Percentiles rank a stretch among this genome's conserved stretches.
Conservation (phyloP, 2,329 filamentous ascomycete genomes). For the Graphilbum sp. region DNA sequence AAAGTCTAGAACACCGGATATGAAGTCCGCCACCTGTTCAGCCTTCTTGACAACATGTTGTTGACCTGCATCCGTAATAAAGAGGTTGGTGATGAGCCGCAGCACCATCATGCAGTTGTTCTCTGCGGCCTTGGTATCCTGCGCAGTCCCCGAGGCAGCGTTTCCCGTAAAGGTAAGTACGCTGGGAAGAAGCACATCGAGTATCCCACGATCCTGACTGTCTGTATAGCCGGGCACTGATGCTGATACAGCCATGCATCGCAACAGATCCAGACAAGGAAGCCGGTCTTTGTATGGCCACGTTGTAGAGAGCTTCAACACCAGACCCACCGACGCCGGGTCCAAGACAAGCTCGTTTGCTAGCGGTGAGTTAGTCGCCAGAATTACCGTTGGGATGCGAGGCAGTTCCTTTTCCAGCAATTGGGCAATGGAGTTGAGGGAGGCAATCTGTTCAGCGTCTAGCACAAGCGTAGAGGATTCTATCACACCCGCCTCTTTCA, state of each 20-base stretch:
- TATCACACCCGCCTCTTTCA: slow-evolving; percentile 20
- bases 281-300: slow-evolving; percentile 75
- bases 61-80: slow-evolving; percentile 57
- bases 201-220: slow-evolving; percentile 35
- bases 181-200: slow-evolving; percentile 32
- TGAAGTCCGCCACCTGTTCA: slow-evolving; percentile 42
- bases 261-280: slow-evolving; percentile 71
- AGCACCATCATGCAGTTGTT: slow-evolving; percentile 83
- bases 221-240: slow-evolving; percentile 45
- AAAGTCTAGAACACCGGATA: slow-evolving; percentile 44
- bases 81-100: slow-evolving; percentile 70
- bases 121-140: slow-evolving; percentile 41
- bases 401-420: slow-evolving; percentile 35
- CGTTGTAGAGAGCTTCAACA: slow-evolving; percentile 54
- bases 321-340: slow-evolving; percentile 36
- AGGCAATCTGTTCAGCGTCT: slow-evolving; percentile 48
- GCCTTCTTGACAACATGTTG: slow-evolving; percentile 40
- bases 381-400: slow-evolving; percentile 4
- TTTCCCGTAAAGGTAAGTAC: slow-evolving; percentile 11
- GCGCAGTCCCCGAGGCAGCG: slow-evolving; percentile 22
- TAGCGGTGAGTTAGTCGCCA: slow-evolving; percentile 23
- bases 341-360: slow-evolving; percentile 11
- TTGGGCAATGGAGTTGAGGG: slow-evolving; percentile 42
- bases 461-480: slow-evolving; percentile 31
- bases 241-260: slow-evolving; percentile 59